Evolutionary conservation across 1,284 basidiomycete genomes (phyloP), one percentile per base, ranked within the genome.

Genomic region (Sanghuangporus baumii): DNA sequence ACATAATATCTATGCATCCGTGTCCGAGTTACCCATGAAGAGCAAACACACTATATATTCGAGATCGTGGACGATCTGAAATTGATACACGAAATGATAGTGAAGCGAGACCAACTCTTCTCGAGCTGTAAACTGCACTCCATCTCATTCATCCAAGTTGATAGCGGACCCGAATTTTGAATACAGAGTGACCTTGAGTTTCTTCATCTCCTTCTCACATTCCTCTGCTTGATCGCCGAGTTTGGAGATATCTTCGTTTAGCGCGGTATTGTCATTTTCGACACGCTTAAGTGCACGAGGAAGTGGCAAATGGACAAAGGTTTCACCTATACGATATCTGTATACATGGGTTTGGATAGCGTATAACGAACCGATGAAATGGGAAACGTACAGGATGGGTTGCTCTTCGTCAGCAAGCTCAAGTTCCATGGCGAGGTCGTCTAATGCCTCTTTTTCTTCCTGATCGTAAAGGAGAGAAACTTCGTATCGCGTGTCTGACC

Each of bases 81-180:
- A 31, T 5, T 4, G 26, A 31, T 31, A 31, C 26, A 31, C 26
- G 5, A 31, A 31, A 31, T 31, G 5, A 31, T 31, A 5, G 26
- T 31, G 26, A 31, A 31, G 26, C 26, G 26, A 31, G 26, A 31
- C 26, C 26, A 31, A 31, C 2, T 43, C 3, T 43, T 43, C 41
- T 43, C 41, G 41, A 43, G 6, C 41, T 14, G 12, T 3, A n/a
- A 43, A 43, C 41, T 3, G 12, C 12, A n/a, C n/a, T 14, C 18
- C 6, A 26, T 23, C 7, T 69, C 70, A 87, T 70, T 88, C 88
- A 73, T 96, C 93, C 60, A 96, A 81, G 74, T 96, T 98, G 76
- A 98, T 98, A 61, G 94, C 91, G 59, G 83, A 87, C 37, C 95
- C 95, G 71, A 98, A 97, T 76, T 95, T 96, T 46, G 91, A 92